Conservation (phyloP, 345 rosid species). For the Rhodamnia argentea region DNA sequence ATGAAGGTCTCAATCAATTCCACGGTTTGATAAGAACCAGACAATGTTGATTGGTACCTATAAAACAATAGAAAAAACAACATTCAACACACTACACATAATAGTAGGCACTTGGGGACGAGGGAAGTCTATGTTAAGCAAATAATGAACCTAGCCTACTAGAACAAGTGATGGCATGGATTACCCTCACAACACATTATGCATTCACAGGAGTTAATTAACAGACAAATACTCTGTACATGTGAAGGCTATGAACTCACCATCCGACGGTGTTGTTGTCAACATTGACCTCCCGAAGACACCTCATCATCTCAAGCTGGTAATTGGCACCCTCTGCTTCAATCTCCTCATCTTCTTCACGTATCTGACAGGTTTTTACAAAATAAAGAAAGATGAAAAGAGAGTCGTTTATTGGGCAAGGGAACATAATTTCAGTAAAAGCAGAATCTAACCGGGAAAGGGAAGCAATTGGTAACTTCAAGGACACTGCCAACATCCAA, state of each 20-base stretch:
- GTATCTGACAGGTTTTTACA: constrained; percentile 23
- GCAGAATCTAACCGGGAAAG: constrained; percentile 64
- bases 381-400: not conserved
- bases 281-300: constrained; percentile 94
- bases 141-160: not conserved
- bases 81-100: not conserved
- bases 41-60: constrained; percentile 96
- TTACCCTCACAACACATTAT: not conserved
- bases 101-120: not conserved
- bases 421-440: not conserved
- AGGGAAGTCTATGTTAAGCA: not conserved
- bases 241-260: constrained; percentile 17
- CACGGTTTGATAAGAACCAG: constrained; percentile 86
- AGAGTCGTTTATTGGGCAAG: not conserved
- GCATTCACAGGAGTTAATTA: not conserved
- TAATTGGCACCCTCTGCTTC: constrained; percentile 99
- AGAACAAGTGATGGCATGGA: not conserved
- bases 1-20: constrained; percentile 96
- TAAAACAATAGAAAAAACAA: not conserved
- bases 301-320: constrained; percentile 99
- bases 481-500: constrained; percentile 98
- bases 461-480: constrained; percentile 98
- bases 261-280: constrained; percentile 99
- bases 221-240: not conserved
- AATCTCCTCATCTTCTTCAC: constrained; percentile 93